A percentile compares a stretch with the other conserved stretches of the same genome.
Conservation (phyloP, 2,329 filamentous ascomycete genomes). For the Anthostomella pinea region DNA sequence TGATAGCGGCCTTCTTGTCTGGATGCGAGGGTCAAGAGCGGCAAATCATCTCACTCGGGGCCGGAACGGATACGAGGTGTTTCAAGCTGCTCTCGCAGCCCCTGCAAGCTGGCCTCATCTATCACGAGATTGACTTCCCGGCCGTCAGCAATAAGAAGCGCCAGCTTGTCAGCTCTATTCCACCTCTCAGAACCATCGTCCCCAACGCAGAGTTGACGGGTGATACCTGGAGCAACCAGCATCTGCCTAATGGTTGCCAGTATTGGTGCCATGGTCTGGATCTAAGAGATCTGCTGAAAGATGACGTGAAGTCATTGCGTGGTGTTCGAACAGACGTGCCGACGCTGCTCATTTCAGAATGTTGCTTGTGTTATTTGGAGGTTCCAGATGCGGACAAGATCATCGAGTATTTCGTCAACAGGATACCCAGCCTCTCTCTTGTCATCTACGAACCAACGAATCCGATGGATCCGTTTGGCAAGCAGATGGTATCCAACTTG, state of each 20-base stretch:
- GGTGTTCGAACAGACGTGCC: slow-evolving; percentile 59
- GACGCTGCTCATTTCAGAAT: slow-evolving; percentile 88
- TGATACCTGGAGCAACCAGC: slow-evolving; percentile 40
- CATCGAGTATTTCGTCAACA: slow-evolving; percentile 60
- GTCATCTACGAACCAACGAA: slow-evolving; percentile 87
- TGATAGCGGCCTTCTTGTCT: slow-evolving; percentile 70
- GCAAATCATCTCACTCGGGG: slow-evolving; percentile 89
- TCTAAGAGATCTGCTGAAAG: slow-evolving; percentile 56
- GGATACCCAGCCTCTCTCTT: slow-evolving; percentile 51
- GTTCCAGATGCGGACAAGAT: slow-evolving; percentile 61
- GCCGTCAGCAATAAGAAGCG: slow-evolving; percentile 69
- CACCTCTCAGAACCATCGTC: slow-evolving; percentile 39
- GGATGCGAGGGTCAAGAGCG: slow-evolving; percentile 36
- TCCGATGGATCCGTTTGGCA: slow-evolving; percentile 81
- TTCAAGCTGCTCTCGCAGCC: slow-evolving; percentile 66
- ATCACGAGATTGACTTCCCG: slow-evolving; percentile 92
- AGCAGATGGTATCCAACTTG: slow-evolving; percentile 89
- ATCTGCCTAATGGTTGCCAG: slow-evolving; percentile 37
- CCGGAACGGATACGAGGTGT: slow-evolving; percentile 87
- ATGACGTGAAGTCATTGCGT: slow-evolving; percentile 29
- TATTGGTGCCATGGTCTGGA: slow-evolving; percentile 66
- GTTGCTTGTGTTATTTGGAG: slow-evolving; percentile 87
- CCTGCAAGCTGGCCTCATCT: slow-evolving; percentile 51
- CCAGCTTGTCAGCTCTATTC: slow-evolving; percentile 46
- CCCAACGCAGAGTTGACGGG: slow-evolving; percentile 29